Evolutionary conservation across 805 yeast species (phyloP), one percentile per base, ranked within the genome.

Genomic region (Nakazawaea siamensis): DNA sequence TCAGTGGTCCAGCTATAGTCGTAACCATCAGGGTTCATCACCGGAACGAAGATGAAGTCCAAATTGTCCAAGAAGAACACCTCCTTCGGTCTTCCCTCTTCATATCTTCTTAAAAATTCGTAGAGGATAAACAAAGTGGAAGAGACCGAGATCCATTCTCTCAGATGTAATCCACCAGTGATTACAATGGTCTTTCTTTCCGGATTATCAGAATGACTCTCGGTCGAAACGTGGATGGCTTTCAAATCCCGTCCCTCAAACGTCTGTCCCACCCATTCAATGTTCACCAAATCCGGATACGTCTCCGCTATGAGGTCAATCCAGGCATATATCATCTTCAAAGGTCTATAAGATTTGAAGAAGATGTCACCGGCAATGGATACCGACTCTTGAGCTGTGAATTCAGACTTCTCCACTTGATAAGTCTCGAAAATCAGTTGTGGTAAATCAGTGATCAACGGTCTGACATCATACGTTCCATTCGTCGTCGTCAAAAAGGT

Each of bases 11-110:
- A 87, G 2, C 94, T 66, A 52, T 81, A 80, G 11, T 66, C 83
- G 52, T 87, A 87, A 0, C 97, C 97, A 57, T 87, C 97, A 1
- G 95, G 95, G 50, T 87, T 87, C 55, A 78, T 70, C 10, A 85
- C 83, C 0, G 97, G 97, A 20, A 86, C 66, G 43, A 87, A 76
- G 23, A 83, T 53, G 46, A 82, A 81, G 48, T 85, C 90, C 39
- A 84, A 54, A 29, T 73, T 58, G 30, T 76, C 60, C 40, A 85
- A 55, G 40, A 62, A 74, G 21, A 54, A 55, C 4, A 62, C 61
- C 38, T 67, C 73, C 31, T 64, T 61, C 20, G 49, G 51, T 13
- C 51, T 54, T 9, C 55, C 56, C 0, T 45, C 44, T 16, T 71
- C 76, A 45, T 67, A 72, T 31, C 62, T 65, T 23, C 60, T 51